Evolutionary conservation across 768 basidiomycete species (phyloP), one percentile per base, ranked within the genome.

Genomic region (Boletus tomentosulus): DNA sequence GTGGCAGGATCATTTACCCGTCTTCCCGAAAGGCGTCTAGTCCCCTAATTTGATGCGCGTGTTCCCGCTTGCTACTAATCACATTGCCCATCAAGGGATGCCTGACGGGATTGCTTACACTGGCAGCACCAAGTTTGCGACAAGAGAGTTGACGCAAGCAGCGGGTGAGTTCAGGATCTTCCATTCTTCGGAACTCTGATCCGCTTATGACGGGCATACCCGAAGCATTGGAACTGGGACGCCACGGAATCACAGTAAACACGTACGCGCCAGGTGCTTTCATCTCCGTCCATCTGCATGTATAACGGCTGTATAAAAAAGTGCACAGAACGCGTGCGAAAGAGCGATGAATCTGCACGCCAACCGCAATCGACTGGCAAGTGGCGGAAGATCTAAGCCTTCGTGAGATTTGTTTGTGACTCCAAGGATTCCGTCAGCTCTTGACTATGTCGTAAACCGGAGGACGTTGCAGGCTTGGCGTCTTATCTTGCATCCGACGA

Each of bases 101-200:
- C 15, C 6, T n/a, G 15, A 37, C 27, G 6, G 57, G 48, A 34
- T 6, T 11, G 16, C 19, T 19, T 19, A 19, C 19, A n/a, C n/a
- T n/a, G n/a, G n/a, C n/a, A 19, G 19, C 59, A 68, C 72, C 24
- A 76, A 78, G 47, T 75, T 70, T 27, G 73, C 72, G 8, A 50
- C 76, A 30, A 67, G 73, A 24, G 73, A 71, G 3, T 46, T 76
- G 2, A 76, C 73, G 8, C 75, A 76, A 50, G 55, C 64, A 6
- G 62, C 67, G 4, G 70, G 74, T 75, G 57, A 46, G 53, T 44
- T 19, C 5, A 25, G 12, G 41, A 35, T 38, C 31, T 6, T 16
- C 4, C 10, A 28, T 39, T 13, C 30, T 34, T 31, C 22, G 44
- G 25, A 31, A n/a, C 11, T 16, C 38, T 27, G 33, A 28, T 15